A percentile compares a stretch with the other conserved stretches of the same genome.
Conservation (phyloP, 148 eudicot genomes). For the Vaccinium darrowii region DNA sequence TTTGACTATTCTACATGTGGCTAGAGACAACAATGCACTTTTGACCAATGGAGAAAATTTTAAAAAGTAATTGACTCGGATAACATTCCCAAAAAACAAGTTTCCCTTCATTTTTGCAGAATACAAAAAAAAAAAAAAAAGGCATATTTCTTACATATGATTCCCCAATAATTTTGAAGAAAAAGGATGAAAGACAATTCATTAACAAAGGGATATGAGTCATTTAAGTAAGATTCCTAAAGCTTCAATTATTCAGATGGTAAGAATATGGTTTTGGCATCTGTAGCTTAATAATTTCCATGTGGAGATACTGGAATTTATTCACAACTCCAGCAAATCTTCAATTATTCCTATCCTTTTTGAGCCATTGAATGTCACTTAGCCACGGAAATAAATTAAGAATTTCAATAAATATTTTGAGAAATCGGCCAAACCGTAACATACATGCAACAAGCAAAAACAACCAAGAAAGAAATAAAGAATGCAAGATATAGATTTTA, state of each 20-base stretch:
- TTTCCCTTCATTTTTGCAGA: neutral
- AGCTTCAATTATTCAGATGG: neutral
- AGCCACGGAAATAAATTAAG: neutral
- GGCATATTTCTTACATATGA: neutral
- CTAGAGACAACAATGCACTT: neutral
- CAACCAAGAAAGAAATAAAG: neutral
- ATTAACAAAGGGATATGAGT: neutral
- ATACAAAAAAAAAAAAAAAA: neutral
- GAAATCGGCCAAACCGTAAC: neutral
- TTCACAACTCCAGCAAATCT: constrained; percentile 8
- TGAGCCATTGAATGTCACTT: neutral
- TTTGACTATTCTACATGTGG: neutral
- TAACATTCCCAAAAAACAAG: neutral
- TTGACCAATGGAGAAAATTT: neutral
- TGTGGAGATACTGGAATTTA: constrained; percentile 4
- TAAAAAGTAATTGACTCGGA: neutral
- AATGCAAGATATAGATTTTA: no score
- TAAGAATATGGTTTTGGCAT: constrained; percentile 7
- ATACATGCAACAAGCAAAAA: neutral
- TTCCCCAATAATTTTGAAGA: neutral
- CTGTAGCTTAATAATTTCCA: constrained; percentile 6
- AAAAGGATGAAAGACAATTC: neutral
- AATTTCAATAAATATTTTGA: neutral
- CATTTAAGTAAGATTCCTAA: constrained; percentile 1
- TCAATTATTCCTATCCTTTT: neutral